Conservation (phyloP, 257 asterid genomes). For the Knoxia roxburghii region DNA sequence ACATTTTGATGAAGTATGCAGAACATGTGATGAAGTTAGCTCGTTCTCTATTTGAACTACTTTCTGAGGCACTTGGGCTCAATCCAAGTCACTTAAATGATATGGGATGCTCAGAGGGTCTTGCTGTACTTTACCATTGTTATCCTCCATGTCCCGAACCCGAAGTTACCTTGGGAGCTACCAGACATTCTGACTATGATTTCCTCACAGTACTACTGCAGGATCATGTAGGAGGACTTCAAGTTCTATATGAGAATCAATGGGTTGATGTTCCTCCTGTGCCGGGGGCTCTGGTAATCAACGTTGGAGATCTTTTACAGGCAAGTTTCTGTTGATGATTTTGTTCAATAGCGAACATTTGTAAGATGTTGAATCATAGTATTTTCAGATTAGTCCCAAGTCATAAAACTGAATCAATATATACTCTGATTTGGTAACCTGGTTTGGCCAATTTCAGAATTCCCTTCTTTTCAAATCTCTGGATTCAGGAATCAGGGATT, state of each 20-base stretch:
- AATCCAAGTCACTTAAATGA: conserved; percentile 20
- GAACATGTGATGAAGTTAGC: conserved; percentile 20
- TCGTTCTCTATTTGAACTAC: conserved; percentile 16
- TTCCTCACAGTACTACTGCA: conserved; percentile 29
- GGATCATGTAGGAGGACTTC: conserved; percentile 23
- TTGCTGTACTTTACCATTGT: conserved; percentile 17
- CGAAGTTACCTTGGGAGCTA: conserved; percentile 31
- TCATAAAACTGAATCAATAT: no score
- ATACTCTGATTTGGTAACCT: no score
- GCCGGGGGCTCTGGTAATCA: conserved; percentile 15
- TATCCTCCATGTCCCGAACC: conserved; percentile 45
- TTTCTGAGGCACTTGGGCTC: conserved; percentile 29
- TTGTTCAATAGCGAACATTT: not conserved
- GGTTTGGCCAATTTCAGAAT: no score
- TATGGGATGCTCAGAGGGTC: conserved; percentile 29
- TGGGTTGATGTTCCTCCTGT: conserved; percentile 22
- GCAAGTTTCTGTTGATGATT: not conserved
- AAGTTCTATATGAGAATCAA: conserved; percentile 10
- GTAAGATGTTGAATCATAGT: not conserved
- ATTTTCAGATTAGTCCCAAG: no score
- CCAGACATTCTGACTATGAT: conserved; percentile 21
- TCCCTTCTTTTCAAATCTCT: no score
- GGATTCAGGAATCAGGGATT: not conserved
- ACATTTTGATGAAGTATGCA: conserved; percentile 19
- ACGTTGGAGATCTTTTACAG: conserved; percentile 19